Conservation (phyloP, 805 yeast species). For the Candida orba region DNA sequence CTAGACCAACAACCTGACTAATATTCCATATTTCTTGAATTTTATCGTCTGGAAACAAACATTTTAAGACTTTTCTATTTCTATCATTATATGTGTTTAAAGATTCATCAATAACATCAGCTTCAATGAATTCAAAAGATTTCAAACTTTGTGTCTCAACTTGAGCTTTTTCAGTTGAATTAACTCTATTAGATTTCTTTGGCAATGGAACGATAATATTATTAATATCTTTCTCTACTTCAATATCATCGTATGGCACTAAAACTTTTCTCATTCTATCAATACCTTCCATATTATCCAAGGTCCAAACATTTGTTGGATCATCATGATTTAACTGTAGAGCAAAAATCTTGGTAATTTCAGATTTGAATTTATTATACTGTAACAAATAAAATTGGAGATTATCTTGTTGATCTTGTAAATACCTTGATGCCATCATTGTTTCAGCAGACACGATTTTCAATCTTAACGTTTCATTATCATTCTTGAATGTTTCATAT, state of each 20-base stretch:
- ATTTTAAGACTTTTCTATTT: constrained; percentile 66
- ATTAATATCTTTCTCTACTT: constrained; percentile 36
- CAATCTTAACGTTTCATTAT: constrained; percentile 14
- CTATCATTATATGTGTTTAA: constrained; percentile 46
- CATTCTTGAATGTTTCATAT: constrained; percentile 11
- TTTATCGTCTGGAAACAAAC: constrained; percentile 61
- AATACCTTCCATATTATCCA: constrained; percentile 65
- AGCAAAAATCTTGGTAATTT: constrained; percentile 30
- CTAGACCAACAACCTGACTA: constrained; percentile 69
- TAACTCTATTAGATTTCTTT: constrained; percentile 12
- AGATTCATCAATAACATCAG: constrained; percentile 28
- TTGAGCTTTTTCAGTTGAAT: constrained; percentile 10
- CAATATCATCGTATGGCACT: constrained; percentile 43
- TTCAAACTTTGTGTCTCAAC: constrained; percentile 21
- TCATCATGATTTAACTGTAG: constrained; percentile 15
- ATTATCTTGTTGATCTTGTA: constrained; percentile 64
- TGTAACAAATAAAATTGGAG: constrained; percentile 37
- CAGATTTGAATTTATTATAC: constrained; percentile 42
- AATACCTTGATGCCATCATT: constrained; percentile 41
- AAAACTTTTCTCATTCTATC: constrained; percentile 61
- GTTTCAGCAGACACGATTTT: constrained; percentile 33
- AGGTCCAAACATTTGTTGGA: constrained; percentile 31
- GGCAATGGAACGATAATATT: constrained; percentile 34
- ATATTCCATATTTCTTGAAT: constrained; percentile 71
- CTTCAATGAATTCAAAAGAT: constrained; percentile 40